phyloP scores from a whole-genome alignment of 768 basidiomycete species.

The Coprinopsis cinerea region DNA sequence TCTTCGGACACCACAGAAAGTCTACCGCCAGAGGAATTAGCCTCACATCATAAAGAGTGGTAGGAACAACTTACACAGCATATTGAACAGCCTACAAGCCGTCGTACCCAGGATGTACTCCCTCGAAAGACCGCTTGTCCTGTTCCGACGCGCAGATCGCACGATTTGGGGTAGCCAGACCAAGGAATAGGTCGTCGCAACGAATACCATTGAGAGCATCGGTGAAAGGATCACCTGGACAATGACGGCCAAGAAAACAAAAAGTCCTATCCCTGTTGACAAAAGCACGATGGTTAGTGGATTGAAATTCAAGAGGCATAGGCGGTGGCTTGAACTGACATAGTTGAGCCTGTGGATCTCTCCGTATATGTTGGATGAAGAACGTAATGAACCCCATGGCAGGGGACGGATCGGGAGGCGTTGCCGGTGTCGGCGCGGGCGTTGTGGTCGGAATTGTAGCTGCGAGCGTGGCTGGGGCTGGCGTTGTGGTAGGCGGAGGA shows the following conservation, averaged over 20 bases:
- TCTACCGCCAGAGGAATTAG: conserved; percentile 39
- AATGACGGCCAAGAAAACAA: conserved; percentile 64
- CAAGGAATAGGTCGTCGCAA: conserved; percentile 64
- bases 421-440: conserved; percentile 12
- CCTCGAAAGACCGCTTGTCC: conserved; percentile 59
- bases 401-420: conserved; percentile 22
- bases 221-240: conserved; percentile 70
- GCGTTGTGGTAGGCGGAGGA: conserved; percentile 12
- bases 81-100: conserved; percentile 59
- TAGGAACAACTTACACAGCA: conserved; percentile 55
- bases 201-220: conserved; percentile 56
- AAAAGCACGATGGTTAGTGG: no score
- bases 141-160: conserved; percentile 64
- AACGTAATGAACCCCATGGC: conserved; percentile 37
- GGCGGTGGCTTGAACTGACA: conserved; percentile 41
- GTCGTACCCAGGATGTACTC: conserved; percentile 79
- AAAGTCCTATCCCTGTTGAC: conserved; percentile 55
- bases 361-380: conserved; percentile 51
- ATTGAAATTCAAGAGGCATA: neutral
- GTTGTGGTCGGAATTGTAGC: conserved; percentile 13
- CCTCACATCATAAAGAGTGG: neutral
- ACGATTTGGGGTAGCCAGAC: conserved; percentile 88
- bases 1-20: conserved; percentile 76
- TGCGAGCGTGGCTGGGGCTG: conserved; percentile 17
- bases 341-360: conserved; percentile 65